phyloP scores from a whole-genome alignment of 345 rosid genomes.

The Eucalyptus curtisii region DNA sequence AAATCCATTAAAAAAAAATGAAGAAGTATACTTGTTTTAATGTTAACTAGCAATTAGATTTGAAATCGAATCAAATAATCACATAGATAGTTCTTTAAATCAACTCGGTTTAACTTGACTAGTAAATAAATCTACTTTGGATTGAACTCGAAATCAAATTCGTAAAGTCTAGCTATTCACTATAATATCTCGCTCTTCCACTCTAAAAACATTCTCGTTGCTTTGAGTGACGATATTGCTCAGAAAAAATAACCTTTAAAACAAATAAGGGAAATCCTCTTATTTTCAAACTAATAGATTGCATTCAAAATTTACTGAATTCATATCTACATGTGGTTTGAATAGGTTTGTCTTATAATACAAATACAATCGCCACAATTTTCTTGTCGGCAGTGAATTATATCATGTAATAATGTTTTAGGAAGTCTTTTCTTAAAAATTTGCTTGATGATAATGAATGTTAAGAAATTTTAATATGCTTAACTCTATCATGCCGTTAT shows the following conservation, averaged over 20 bases:
- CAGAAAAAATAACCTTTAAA: not conserved
- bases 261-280: not conserved
- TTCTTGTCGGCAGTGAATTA: not conserved
- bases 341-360: not conserved
- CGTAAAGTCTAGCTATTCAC: not conserved
- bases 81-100: fast-evolving
- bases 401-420: not conserved
- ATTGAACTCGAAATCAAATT: not conserved
- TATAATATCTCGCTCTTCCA: not conserved
- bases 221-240: not conserved
- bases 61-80: fast-evolving
- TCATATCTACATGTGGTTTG: not conserved
- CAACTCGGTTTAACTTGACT: fast-evolving
- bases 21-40: not conserved
- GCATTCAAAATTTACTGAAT: not conserved
- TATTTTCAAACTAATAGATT: not conserved
- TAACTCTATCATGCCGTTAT: not conserved
- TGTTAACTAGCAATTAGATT: not conserved
- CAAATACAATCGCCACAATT: not conserved
- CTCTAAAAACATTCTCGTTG: fast-evolving
- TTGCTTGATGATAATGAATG: not conserved
- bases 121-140: not conserved
- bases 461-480: not conserved
- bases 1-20: not conserved
- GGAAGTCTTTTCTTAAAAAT: not conserved